Conservation (phyloP, 1,284 basidiomycete species). For the Ustilago hordei region DNA sequence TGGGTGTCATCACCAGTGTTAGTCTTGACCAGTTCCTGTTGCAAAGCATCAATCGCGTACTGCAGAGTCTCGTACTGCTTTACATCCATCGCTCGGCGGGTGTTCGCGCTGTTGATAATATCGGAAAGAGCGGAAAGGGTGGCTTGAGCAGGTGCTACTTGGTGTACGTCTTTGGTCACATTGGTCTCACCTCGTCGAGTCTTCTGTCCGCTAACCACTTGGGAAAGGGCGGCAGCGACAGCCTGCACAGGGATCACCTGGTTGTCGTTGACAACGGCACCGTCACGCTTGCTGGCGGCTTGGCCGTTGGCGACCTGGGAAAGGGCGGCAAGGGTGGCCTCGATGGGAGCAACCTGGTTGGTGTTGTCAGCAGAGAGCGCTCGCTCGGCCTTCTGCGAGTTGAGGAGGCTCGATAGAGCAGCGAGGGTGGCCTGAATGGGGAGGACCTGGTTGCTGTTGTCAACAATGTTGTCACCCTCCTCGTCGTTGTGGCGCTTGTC, state of each 20-base stretch:
- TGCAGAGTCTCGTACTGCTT: slow-evolving; percentile 41
- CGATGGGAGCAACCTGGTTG: slow-evolving; percentile 35
- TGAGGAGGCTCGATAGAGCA: slow-evolving; percentile 35
- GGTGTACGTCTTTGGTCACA: slow-evolving; percentile 36
- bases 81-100: slow-evolving; percentile 58
- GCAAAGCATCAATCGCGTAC: slow-evolving; percentile 36
- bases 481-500: slow-evolving; percentile 22
- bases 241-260: slow-evolving; percentile 40
- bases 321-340: slow-evolving; percentile 47
- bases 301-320: slow-evolving; percentile 36
- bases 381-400: slow-evolving; percentile 36
- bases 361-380: slow-evolving; percentile 31
- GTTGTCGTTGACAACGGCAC: slow-evolving; percentile 29
- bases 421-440: slow-evolving; percentile 45
- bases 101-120: slow-evolving; percentile 53
- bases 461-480: slow-evolving; percentile 25
- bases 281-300: slow-evolving; percentile 27
- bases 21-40: slow-evolving; percentile 41
- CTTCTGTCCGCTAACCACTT: slow-evolving; percentile 39
- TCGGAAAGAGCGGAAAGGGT: slow-evolving; percentile 51
- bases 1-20: slow-evolving; percentile 41
- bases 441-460: too few relatives aligned
- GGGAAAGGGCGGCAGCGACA: slow-evolving; percentile 43
- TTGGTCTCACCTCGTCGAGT: slow-evolving; percentile 52
- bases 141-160: slow-evolving; percentile 53